Conservation (phyloP, 768 basidiomycete genomes). For the Serendipita indica region DNA sequence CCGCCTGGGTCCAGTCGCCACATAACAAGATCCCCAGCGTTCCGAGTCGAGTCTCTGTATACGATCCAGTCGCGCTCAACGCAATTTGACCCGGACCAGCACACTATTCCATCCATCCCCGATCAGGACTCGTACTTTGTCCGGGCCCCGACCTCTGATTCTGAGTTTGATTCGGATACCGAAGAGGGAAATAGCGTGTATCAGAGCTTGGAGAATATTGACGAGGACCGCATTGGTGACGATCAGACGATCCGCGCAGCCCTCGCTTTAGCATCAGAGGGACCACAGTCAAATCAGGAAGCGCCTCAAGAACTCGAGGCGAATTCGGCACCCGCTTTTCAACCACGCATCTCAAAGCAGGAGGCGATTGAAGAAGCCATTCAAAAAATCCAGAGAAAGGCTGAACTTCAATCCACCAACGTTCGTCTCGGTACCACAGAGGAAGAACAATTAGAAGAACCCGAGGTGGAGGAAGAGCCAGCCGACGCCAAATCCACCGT, state of each 20-base stretch:
- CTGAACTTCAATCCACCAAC: not conserved
- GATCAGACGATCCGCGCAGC: not conserved
- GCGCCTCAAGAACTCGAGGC: not conserved
- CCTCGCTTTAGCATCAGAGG: not conserved
- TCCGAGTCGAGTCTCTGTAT: slow-evolving; percentile 1
- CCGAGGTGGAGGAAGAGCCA: not conserved
- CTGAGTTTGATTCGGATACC: too few relatives aligned
- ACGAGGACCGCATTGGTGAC: slow-evolving; percentile 5
- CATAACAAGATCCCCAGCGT: not conserved
- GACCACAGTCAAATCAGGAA: not conserved
- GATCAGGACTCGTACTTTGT: slow-evolving; percentile 8
- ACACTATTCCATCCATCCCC: slow-evolving; percentile 2
- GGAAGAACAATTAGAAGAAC: not conserved
- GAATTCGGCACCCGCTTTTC: not conserved
- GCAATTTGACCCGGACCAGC: not conserved
- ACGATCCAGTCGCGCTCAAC: slow-evolving; percentile 2
- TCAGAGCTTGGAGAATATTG: too few relatives aligned
- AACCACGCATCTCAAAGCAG: not conserved
- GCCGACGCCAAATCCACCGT: not conserved
- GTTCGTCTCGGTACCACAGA: not conserved
- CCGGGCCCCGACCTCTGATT: too few relatives aligned
- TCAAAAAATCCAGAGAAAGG: slow-evolving; percentile 3
- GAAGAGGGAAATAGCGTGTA: too few relatives aligned
- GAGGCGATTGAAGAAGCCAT: slow-evolving; percentile 7
- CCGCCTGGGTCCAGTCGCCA: not conserved